Conservation (phyloP, 495 filamentous ascomycete species). For the Tuber indicum region DNA sequence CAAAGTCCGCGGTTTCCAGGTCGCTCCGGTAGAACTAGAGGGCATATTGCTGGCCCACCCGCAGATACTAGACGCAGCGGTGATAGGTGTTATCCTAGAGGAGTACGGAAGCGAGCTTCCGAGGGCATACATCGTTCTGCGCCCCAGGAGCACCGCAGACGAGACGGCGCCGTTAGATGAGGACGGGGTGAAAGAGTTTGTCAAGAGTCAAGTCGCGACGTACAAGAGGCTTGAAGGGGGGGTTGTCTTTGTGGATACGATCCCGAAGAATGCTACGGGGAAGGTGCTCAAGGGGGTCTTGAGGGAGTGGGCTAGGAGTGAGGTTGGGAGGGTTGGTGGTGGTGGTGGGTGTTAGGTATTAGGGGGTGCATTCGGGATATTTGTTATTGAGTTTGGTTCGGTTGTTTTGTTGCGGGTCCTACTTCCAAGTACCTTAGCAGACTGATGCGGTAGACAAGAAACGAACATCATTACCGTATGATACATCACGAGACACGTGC, state of each 20-base stretch:
- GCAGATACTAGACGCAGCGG: slow-evolving; percentile 53
- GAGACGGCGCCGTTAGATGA: slow-evolving; percentile 41
- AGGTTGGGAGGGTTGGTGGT: slow-evolving; percentile 8
- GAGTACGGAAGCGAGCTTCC: slow-evolving; percentile 53
- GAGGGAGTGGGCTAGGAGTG: slow-evolving; percentile 44
- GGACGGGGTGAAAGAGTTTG: slow-evolving; percentile 48
- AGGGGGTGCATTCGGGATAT: neutral
- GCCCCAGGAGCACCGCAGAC: slow-evolving; percentile 11
- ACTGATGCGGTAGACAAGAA: neutral
- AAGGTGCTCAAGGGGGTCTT: slow-evolving; percentile 55
- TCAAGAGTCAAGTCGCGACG: slow-evolving; percentile 46
- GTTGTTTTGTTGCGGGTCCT: neutral
- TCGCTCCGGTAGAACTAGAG: slow-evolving; percentile 56
- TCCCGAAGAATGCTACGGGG: slow-evolving; percentile 60
- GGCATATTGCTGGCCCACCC: slow-evolving; percentile 55
- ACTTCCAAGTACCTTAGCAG: neutral
- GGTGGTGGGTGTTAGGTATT: neutral
- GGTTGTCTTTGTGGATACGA: slow-evolving; percentile 54
- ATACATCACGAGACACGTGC: neutral
- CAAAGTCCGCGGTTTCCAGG: slow-evolving; percentile 43
- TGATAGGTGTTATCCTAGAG: slow-evolving; percentile 46
- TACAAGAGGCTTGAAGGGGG: slow-evolving; percentile 61
- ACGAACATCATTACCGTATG: neutral
- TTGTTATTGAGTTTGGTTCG: neutral
- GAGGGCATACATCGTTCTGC: slow-evolving; percentile 50